Evolutionary conservation across 2,329 filamentous ascomycete genomes (phyloP).

Genomic region (Alternaria hordeiaustralica): DNA sequence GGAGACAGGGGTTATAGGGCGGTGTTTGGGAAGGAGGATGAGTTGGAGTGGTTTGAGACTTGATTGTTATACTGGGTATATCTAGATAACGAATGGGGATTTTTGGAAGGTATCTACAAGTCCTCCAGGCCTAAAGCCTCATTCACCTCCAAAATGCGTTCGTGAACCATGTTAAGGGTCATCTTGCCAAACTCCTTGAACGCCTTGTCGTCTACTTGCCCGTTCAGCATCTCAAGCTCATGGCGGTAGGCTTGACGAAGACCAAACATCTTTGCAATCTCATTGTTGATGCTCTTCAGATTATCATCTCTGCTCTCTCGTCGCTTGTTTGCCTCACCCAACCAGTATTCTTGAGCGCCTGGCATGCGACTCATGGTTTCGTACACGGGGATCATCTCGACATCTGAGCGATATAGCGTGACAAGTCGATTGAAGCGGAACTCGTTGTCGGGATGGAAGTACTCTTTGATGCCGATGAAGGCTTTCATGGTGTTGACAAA

Average conservation of each 20-base stretch:
- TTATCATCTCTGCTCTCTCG: neutral
- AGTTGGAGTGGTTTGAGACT: slow-evolving; percentile 46
- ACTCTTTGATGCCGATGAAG: neutral
- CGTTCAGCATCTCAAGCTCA: neutral
- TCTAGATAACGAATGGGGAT: neutral
- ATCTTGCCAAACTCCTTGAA: neutral
- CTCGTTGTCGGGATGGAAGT: neutral
- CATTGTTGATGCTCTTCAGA: neutral
- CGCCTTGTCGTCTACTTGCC: neutral
- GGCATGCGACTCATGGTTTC: neutral
- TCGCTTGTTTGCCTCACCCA: neutral
- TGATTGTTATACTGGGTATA: neutral
- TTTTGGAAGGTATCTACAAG: neutral
- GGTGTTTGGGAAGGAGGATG: slow-evolving; percentile 39
- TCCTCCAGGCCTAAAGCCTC: neutral
- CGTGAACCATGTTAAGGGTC: neutral
- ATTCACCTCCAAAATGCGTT: neutral
- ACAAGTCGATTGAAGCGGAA: neutral
- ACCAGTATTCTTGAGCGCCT: neutral
- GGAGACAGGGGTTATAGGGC: slow-evolving; percentile 41
- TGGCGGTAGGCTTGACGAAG: neutral
- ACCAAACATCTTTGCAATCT: neutral
- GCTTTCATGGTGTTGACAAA: neutral
- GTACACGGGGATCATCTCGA: neutral
- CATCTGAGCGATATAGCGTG: neutral